phyloP scores from a whole-genome alignment of 2,329 filamentous ascomycete species.

The Pseudogymnoascus sp. region DNA sequence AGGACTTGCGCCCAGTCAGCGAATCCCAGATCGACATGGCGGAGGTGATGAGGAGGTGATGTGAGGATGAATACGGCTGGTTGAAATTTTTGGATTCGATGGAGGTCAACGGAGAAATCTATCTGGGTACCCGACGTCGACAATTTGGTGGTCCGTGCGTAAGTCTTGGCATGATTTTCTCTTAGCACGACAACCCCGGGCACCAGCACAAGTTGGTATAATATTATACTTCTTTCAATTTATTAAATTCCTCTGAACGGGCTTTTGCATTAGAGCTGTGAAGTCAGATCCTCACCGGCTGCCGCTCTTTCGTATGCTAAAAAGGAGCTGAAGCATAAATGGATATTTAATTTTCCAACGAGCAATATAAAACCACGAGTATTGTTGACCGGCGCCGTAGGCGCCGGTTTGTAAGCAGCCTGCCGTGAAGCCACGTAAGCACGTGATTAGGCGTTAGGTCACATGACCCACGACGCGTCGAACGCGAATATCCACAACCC shows the following conservation, averaged over 20 bases:
- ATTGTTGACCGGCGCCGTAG: too few relatives aligned
- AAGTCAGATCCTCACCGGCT: not conserved
- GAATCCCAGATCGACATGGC: conserved; percentile 33
- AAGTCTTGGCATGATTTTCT: conserved; percentile 3
- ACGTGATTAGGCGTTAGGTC: too few relatives aligned
- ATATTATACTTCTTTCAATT: conserved; percentile 1
- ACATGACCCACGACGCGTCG: too few relatives aligned
- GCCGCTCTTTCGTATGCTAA: not conserved
- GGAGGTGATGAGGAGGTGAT: conserved; percentile 12
- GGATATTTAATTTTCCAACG: conserved; percentile 3
- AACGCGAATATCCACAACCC: too few relatives aligned
- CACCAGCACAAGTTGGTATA: not conserved
- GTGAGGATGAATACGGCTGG: conserved; percentile 1
- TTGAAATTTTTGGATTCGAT: conserved; percentile 17
- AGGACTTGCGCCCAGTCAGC: conserved; percentile 29
- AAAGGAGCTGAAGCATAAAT: not conserved
- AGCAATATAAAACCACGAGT: not conserved
- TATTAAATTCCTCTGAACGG: not conserved
- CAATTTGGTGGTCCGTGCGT: not conserved
- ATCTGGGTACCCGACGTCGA: conserved; percentile 8
- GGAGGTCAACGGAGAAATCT: conserved; percentile 8
- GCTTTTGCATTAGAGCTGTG: not conserved
- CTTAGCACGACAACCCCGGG: conserved; percentile 1
- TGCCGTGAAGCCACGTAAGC: too few relatives aligned
- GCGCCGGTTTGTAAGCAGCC: too few relatives aligned